Evolutionary conservation across 1,284 basidiomycete genomes (phyloP), one percentile per base, ranked within the genome.

Genomic region (Boletus holoroseus): DNA sequence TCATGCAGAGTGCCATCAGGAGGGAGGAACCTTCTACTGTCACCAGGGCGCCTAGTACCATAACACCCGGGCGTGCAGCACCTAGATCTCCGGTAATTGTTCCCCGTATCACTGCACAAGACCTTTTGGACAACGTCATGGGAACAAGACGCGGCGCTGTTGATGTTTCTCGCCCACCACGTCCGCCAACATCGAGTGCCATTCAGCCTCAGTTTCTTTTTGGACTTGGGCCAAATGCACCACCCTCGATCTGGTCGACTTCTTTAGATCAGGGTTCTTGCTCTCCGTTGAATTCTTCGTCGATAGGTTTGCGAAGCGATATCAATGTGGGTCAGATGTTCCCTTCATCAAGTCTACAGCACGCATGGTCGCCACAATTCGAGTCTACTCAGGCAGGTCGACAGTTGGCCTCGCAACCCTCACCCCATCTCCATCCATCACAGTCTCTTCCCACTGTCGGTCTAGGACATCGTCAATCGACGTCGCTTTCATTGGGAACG

Each of bases 61-160:
- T 68, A 4, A 46, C 49, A 3, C 40, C 56, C 3, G 50, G 51
- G 15, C 58, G 53, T 27, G 28, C 49, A 37, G 58, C 39, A 52
- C 62, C 54, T 56, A 63, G 52, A 53, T 54, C 57, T 37, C 54
- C 51, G 46, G 51, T 60, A 11, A 43, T 66, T 28, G 53, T 68
- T 7, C 62, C 63, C 9, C 61, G 66, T 3, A 81, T 73, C 3
- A 85, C 83, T 6, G 84, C 83, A 1, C 73, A 80, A 58, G 83
- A 86, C 58, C 71, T 86, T 1, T 61, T 86, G 36, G 77, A 80
- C 48, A 76, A 75, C 57, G 76, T 84, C 11, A 71, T 81, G 64
- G 71, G 71, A 32, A 47, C 68, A 7, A 59, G 50, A 34, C 52
- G 63, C 26, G 47, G 47, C 44, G 18, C 28, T 28, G 43, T 39